These are phyloP conservation scores for Lasiodiplodia theobromae DNA, from an alignment of 2,329 filamentous ascomycete genomes.

Conservation along the genomic window DNA sequence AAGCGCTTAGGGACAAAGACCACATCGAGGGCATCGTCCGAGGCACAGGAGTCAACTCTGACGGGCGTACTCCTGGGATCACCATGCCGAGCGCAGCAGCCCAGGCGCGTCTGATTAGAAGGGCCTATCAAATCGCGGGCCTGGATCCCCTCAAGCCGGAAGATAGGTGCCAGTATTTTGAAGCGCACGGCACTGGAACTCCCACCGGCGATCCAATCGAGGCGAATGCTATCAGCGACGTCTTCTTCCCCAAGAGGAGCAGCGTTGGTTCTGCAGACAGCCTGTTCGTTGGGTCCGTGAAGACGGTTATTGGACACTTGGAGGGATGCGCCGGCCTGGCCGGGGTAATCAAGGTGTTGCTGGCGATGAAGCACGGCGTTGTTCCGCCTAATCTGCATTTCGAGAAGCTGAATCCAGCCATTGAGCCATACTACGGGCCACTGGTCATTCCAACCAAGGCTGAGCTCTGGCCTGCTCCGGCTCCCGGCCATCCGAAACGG, in stretches of 20 bases:
- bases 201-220: constrained; percentile 55
- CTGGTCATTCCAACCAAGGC: constrained; percentile 28
- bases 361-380: constrained; percentile 44
- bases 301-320: constrained; percentile 49
- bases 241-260: constrained; percentile 29
- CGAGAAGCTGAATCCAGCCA: constrained; percentile 39
- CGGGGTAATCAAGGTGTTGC: constrained; percentile 44
- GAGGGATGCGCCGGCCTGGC: constrained; percentile 44
- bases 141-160: constrained; percentile 24
- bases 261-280: background rate
- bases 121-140: constrained; percentile 41
- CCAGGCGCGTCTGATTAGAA: constrained; percentile 45
- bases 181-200: constrained; percentile 64
- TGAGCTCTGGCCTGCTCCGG: constrained; percentile 31
- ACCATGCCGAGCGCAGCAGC: constrained; percentile 64
- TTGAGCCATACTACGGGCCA: constrained; percentile 32
- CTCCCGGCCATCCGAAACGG: background rate
- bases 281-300: constrained; percentile 31
- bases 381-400: constrained; percentile 45
- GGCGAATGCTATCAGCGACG: constrained; percentile 34
- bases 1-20: constrained; percentile 58
- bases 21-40: constrained; percentile 51
- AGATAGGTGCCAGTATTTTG: constrained; percentile 23
- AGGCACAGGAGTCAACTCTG: constrained; percentile 47
- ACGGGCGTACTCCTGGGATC: constrained; percentile 56